phyloP scores from a whole-genome alignment of 805 yeast species.

The Torulaspora quercuum region DNA sequence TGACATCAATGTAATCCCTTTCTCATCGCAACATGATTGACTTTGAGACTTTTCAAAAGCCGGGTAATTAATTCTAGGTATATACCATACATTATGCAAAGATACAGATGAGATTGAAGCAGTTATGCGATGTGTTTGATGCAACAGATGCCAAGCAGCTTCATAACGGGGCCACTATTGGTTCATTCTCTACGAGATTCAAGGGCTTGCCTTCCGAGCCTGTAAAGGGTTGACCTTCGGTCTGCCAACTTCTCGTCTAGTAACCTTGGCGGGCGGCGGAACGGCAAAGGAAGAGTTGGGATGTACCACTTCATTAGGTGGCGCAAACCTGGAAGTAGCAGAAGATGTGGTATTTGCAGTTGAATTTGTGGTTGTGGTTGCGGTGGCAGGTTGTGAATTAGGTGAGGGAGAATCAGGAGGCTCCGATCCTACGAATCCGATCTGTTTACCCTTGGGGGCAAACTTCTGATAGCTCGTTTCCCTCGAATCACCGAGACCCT shows the following conservation, averaged over 20 bases:
- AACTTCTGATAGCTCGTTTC: conserved; percentile 29
- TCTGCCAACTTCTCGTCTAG: conserved; percentile 34
- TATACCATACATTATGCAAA: no score
- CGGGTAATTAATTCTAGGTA: no score
- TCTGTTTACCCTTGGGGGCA: conserved; percentile 35
- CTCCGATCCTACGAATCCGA: conserved; percentile 2
- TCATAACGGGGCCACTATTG: no score
- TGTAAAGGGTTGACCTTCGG: conserved; percentile 29
- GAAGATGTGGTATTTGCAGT: conserved; percentile 3
- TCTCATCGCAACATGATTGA: conserved; percentile 2
- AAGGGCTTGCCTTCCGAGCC: conserved; percentile 6
- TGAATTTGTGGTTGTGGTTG: background rate
- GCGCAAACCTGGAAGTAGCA: conserved; percentile 24
- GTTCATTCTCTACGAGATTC: no score
- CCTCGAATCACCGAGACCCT: conserved; percentile 22
- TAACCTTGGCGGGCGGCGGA: conserved; percentile 10
- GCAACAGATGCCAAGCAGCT: no score
- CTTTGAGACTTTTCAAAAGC: no score
- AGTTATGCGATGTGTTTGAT: no score
- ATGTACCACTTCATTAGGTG: conserved; percentile 28
- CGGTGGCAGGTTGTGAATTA: conserved; percentile 3
- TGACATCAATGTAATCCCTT: no score
- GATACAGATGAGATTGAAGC: no score
- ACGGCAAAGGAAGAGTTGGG: conserved; percentile 20
- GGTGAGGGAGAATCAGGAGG: background rate